Percentiles rank a stretch among this genome's conserved stretches.
Evolutionary conservation across 2,329 filamentous ascomycete species (phyloP).

Genomic region (Decorospora gaudefroyi): DNA sequence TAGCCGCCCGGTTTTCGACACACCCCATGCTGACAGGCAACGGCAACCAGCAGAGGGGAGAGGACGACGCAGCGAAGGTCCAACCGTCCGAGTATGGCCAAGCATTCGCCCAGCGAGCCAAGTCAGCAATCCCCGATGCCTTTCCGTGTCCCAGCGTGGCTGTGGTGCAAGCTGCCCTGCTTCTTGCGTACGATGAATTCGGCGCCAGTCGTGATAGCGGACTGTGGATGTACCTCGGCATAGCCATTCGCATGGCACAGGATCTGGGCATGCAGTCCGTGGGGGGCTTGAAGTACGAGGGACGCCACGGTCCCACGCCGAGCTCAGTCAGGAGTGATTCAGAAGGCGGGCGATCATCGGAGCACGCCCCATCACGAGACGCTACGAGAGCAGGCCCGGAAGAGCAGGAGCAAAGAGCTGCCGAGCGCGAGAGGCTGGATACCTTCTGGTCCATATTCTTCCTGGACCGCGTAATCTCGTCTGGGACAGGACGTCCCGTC

Average conservation of each 20-base stretch:
- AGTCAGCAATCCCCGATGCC: conserved; percentile 78
- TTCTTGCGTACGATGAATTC: conserved; percentile 88
- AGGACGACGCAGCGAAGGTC: conserved; percentile 26
- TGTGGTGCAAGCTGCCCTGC: conserved; percentile 79
- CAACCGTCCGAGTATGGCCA: conserved; percentile 70
- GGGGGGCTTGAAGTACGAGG: conserved; percentile 68
- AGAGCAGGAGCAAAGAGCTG: conserved; percentile 61
- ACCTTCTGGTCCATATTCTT: conserved; percentile 92
- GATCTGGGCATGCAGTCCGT: conserved; percentile 81
- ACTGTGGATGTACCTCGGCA: conserved; percentile 90
- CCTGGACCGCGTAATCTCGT: conserved; percentile 83
- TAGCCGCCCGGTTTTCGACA: conserved; percentile 78
- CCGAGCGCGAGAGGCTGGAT: conserved; percentile 81
- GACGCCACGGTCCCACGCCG: conserved; percentile 60
- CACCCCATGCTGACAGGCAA: conserved; percentile 58
- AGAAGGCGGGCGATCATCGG: conserved; percentile 46
- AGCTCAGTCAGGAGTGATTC: conserved; percentile 55
- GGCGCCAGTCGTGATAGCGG: conserved; percentile 87
- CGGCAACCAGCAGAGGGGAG: conserved; percentile 54
- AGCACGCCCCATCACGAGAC: conserved; percentile 56
- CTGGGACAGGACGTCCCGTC: conserved; percentile 80
- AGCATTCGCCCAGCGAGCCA: conserved; percentile 79
- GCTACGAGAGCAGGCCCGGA: conserved; percentile 42
- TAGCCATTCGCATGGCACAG: conserved; percentile 81
- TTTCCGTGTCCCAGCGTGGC: conserved; percentile 82